Base-by-base conservation (phyloP, 2,329 filamentous ascomycete species). In the Aureobasidium lini region DNA sequence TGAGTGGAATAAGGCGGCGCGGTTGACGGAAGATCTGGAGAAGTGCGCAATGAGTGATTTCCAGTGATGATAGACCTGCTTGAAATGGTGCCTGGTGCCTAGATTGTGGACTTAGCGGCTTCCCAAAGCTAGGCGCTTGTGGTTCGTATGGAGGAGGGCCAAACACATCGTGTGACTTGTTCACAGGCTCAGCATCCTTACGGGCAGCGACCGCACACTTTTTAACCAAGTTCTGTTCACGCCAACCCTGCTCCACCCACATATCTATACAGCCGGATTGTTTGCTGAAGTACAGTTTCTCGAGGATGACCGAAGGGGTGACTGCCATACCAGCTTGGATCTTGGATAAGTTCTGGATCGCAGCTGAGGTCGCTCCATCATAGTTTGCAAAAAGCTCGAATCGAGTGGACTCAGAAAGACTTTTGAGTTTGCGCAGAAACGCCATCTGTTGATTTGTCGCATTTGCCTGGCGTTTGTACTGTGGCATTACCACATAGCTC, bases 401-500 rank as follows among this genome's bases (percentile, higher is more conserved):
- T 29, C n/a, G 28, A 1, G 23, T 23, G 3, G 37, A 39, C 37
- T 53, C 36, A 32, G 49, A 53, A 29, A 53, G 37, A 13, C 16
- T 42, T 13, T 16, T 53, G 10, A 53, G 37, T 13, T 53, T 53
- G 34, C 49, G 37, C 36, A 53, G 49, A 34, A 53, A 13, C 29
- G 16, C 18, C 49, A 53, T 53, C 37, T 39, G 49, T 10, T 53
- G 36, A 29, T 13, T 6, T 39, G 4, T 53, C 28, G 31, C 49
- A 11, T 39, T 39, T 16, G 34, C n/a, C n/a, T n/a, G 23, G 28
- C 39, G 39, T 31, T 40, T 40, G 23, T 53, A 43, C 28, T 40
- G 36, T 40, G 37, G 49, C 49, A 53, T 53, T 53, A 53, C 42
- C 16, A 53, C 49, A 31, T 43, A 16, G 31, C 50, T 54, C 6